Conservation (phyloP, 2,329 filamentous ascomycete genomes). For the Sporothrix inflata region DNA sequence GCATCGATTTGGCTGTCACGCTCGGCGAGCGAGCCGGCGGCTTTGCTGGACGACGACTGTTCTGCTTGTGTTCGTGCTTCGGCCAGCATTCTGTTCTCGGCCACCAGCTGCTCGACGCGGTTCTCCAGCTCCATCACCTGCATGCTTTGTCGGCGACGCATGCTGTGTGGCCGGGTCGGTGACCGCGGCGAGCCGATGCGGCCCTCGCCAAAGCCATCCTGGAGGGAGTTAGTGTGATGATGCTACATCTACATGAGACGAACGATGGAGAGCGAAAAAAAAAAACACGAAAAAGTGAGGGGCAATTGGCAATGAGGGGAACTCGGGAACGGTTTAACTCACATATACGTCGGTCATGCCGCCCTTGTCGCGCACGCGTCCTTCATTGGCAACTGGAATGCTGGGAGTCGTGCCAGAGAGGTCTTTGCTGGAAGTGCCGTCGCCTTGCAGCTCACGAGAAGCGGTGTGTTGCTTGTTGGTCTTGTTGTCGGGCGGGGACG, state of each 20-base stretch:
- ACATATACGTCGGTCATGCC: slow-evolving; percentile 92
- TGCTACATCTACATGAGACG: not conserved
- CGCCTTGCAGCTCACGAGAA: slow-evolving; percentile 30
- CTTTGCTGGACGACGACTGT: slow-evolving; percentile 58
- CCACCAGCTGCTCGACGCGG: slow-evolving; percentile 78
- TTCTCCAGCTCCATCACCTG: slow-evolving; percentile 91
- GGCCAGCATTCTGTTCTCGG: slow-evolving; percentile 80
- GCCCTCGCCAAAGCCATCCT: slow-evolving; percentile 95
- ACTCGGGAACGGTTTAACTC: slow-evolving; percentile 52
- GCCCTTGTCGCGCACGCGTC: slow-evolving; percentile 76
- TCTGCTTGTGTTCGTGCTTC: slow-evolving; percentile 74
- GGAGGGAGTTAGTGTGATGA: slow-evolving; percentile 31
- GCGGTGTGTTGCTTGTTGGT: slow-evolving; percentile 32
- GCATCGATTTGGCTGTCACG: slow-evolving; percentile 85
- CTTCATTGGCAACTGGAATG: slow-evolving; percentile 82
- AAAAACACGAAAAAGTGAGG: slow-evolving; percentile 9
- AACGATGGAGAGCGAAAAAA: not conserved
- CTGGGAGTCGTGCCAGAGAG: slow-evolving; percentile 34
- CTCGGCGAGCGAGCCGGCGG: slow-evolving; percentile 73
- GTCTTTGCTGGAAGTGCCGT: slow-evolving; percentile 31
- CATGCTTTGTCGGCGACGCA: slow-evolving; percentile 97
- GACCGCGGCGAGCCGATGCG: slow-evolving; percentile 84
- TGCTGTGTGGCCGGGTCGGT: slow-evolving; percentile 89
- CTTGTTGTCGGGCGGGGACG: slow-evolving; percentile 19
- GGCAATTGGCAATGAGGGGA: not conserved